A percentile compares a stretch with the other conserved stretches of the same genome.
These are phyloP conservation scores for Fusarium papillatum DNA, from an alignment of 2,329 filamentous ascomycete genomes.

Conservation along the genomic window DNA sequence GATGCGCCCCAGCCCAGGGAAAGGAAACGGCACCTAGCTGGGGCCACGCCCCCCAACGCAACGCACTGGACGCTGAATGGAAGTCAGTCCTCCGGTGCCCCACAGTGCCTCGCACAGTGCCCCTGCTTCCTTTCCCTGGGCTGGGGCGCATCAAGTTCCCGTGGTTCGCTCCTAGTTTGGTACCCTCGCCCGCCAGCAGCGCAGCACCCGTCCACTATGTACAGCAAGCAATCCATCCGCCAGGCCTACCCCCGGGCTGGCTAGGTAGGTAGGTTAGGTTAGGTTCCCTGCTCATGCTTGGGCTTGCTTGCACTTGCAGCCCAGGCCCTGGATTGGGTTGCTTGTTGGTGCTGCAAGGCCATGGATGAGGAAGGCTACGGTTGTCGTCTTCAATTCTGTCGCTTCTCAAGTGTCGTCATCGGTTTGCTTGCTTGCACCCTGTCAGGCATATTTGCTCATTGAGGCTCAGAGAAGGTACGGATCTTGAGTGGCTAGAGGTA, in stretches of 20 bases:
- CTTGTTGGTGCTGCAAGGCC: constrained; percentile 1
- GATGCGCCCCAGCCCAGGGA: too few relatives aligned
- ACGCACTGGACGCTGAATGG: not conserved
- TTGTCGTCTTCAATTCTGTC: constrained; percentile 23
- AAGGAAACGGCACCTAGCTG: constrained; percentile 39
- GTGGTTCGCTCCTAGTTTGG: constrained; percentile 27
- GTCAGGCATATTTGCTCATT: constrained; percentile 24
- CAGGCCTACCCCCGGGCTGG: not conserved
- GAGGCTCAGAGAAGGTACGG: constrained; percentile 38
- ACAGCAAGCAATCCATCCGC: not conserved
- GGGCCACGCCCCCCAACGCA: constrained; percentile 32
- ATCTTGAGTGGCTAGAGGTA: constrained; percentile 24
- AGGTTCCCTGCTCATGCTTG: not conserved
- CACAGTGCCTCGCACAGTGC: constrained; percentile 30
- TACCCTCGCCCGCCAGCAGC: constrained; percentile 9
- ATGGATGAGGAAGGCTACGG: not conserved
- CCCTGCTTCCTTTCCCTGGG: constrained; percentile 30
- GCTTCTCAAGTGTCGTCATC: constrained; percentile 21
- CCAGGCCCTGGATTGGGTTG: not conserved
- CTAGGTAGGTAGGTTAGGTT: not conserved
- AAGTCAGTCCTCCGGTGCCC: constrained; percentile 2
- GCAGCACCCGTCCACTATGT: constrained; percentile 1
- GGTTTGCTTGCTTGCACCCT: constrained; percentile 20
- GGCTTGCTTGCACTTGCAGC: constrained; percentile 2
- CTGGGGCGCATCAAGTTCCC: constrained; percentile 34